Evolutionary conservation across 148 eudicot genomes (phyloP).

Genomic region (Bassia scoparia): DNA sequence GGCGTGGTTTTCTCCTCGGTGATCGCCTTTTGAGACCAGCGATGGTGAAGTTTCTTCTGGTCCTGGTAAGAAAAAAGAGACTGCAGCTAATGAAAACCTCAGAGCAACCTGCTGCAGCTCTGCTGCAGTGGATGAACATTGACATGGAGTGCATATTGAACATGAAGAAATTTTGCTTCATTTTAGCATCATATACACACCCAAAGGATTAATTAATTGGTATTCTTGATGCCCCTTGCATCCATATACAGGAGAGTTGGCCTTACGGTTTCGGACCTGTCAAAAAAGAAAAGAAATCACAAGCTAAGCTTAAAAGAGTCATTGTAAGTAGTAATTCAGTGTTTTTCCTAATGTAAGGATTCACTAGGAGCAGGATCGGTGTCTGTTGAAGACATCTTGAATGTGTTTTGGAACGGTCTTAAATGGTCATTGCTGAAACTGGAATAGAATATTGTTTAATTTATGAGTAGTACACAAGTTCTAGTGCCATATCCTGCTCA

Average conservation of each 20-base stretch:
- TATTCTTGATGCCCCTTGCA: slow-evolving; percentile 7
- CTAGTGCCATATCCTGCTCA: too few species aligned
- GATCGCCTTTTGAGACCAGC: slow-evolving; percentile 81
- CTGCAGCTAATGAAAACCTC: slow-evolving; percentile 22
- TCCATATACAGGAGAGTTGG: neutral
- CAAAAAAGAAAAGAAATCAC: too few species aligned
- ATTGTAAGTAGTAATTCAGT: too few species aligned
- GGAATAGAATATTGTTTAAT: too few species aligned
- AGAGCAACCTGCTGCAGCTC: slow-evolving; percentile 30
- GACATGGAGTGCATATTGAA: neutral
- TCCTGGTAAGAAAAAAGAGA: slow-evolving; percentile 43
- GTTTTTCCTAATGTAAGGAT: too few species aligned
- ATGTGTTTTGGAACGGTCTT: too few species aligned
- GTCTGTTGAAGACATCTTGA: too few species aligned
- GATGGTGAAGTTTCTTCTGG: slow-evolving; percentile 88
- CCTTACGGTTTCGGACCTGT: neutral
- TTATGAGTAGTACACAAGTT: too few species aligned
- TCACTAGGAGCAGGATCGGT: too few species aligned
- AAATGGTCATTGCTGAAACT: too few species aligned
- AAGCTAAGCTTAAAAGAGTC: too few species aligned
- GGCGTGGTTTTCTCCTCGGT: slow-evolving; percentile 77
- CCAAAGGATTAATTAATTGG: slow-evolving; percentile 7
- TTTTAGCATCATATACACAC: neutral
- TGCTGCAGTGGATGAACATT: slow-evolving; percentile 40
- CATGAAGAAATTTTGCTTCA: slow-evolving; percentile 11